These are phyloP conservation scores for Kregervanrija pseudodelftensis DNA, from an alignment of 805 yeast species.

Conservation along the genomic window DNA sequence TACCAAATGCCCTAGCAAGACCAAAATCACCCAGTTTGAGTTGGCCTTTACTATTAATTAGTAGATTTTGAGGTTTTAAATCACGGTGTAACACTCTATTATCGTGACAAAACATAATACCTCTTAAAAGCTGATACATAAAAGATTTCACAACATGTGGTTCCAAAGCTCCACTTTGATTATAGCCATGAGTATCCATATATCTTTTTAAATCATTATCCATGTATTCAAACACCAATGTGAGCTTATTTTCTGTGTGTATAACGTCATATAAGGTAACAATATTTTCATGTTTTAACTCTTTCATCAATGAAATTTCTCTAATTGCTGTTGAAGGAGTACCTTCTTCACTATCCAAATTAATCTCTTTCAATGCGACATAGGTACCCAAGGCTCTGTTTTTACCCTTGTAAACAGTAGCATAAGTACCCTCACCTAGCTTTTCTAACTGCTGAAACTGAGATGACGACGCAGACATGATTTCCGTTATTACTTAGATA, in stretches of 20 bases:
- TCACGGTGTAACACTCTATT: slow-evolving; percentile 80
- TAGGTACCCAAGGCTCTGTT: slow-evolving; percentile 80
- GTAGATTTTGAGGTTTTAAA: slow-evolving; percentile 89
- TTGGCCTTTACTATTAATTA: slow-evolving; percentile 85
- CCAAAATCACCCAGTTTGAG: slow-evolving; percentile 96
- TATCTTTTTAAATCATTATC: slow-evolving; percentile 90
- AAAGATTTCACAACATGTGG: slow-evolving; percentile 74
- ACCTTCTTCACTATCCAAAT: slow-evolving; percentile 93
- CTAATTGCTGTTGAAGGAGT: slow-evolving; percentile 98
- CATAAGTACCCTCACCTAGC: slow-evolving; percentile 93
- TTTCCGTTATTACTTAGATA: too few relatives aligned
- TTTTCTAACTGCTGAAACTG: slow-evolving; percentile 59
- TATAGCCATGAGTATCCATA: slow-evolving; percentile 77
- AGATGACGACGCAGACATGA: slow-evolving; percentile 31
- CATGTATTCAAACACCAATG: slow-evolving; percentile 88
- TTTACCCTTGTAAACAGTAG: slow-evolving; percentile 95
- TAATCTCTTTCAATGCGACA: slow-evolving; percentile 93
- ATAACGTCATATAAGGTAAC: slow-evolving; percentile 91
- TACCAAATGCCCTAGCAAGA: slow-evolving; percentile 94
- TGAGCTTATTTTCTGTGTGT: slow-evolving; percentile 92
- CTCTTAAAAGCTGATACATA: slow-evolving; percentile 89
- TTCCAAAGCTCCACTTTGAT: slow-evolving; percentile 59
- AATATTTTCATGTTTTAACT: slow-evolving; percentile 85
- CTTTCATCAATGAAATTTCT: slow-evolving; percentile 93
- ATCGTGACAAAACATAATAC: slow-evolving; percentile 82